These are phyloP conservation scores for Xylaria scruposa DNA, from an alignment of 495 filamentous ascomycete genomes.

Conservation along the genomic window DNA sequence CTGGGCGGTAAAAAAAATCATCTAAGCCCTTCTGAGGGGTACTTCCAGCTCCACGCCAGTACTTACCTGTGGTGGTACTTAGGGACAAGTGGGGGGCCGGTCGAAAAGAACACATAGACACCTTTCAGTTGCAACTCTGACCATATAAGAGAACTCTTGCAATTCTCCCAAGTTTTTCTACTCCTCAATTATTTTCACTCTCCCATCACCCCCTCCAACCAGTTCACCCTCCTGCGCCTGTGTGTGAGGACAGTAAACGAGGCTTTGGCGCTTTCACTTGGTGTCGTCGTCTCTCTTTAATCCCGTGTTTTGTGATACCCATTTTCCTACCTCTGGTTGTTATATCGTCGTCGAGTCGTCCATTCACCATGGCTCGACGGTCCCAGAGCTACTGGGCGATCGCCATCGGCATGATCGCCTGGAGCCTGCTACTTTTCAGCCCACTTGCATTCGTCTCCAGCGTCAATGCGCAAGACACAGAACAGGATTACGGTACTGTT, in stretches of 20 bases:
- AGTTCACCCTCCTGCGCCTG: constrained; percentile 29
- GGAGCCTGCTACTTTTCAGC: constrained; percentile 82
- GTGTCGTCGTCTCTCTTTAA: constrained; percentile 22
- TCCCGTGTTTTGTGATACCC: constrained; percentile 20
- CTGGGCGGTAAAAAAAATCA: too few relatives aligned
- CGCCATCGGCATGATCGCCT: constrained; percentile 75
- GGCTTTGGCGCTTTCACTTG: constrained; percentile 24
- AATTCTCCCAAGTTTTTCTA: background rate
- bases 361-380: constrained; percentile 57
- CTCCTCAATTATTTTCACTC: constrained; percentile 21
- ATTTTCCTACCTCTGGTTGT: constrained; percentile 17
- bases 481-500: constrained; percentile 80
- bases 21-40: too few relatives aligned
- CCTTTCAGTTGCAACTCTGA: constrained; percentile 27
- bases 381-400: constrained; percentile 60
- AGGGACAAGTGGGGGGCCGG: too few relatives aligned
- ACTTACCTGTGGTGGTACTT: background rate
- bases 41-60: background rate
- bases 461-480: constrained; percentile 75
- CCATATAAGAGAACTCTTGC: constrained; percentile 28
- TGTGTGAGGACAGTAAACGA: constrained; percentile 21
- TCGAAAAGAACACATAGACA: constrained; percentile 26
- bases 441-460: constrained; percentile 73
- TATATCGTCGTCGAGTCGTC: constrained; percentile 18
- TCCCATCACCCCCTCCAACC: constrained; percentile 12